Percentiles rank a stretch among this genome's conserved stretches.
These are phyloP conservation scores for Colletotrichum sidae DNA, from an alignment of 2,329 filamentous ascomycete species.

Conservation along the genomic window DNA sequence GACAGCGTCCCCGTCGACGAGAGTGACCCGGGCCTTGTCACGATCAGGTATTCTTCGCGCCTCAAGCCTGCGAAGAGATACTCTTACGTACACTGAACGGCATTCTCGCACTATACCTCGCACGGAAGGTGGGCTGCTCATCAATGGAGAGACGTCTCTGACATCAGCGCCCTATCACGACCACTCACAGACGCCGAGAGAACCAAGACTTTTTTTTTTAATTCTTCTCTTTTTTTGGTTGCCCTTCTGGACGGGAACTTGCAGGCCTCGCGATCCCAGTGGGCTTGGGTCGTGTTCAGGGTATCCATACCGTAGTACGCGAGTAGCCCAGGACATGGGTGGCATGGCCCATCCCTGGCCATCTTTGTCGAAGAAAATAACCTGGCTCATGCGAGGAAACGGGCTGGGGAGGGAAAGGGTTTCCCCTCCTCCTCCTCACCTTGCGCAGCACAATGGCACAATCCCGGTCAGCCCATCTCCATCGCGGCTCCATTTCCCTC, in stretches of 20 bases:
- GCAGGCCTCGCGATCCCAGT: slow-evolving; percentile 33
- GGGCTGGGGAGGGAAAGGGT: not conserved
- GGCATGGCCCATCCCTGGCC: not conserved
- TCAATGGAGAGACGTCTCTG: slow-evolving; percentile 29
- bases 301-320: no score
- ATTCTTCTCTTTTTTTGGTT: no score
- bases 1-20: not conserved
- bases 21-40: slow-evolving; percentile 18
- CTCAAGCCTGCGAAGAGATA: slow-evolving; percentile 20
- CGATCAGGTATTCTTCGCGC: slow-evolving; percentile 18
- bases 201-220: no score
- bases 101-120: slow-evolving; percentile 8
- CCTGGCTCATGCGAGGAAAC: slow-evolving; percentile 11
- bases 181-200: slow-evolving; percentile 8
- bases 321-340: not conserved
- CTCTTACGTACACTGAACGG: slow-evolving; percentile 31
- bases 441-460: no score
- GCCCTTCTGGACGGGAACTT: slow-evolving; percentile 28
- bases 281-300: slow-evolving; percentile 32
- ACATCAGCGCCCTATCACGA: slow-evolving; percentile 32
- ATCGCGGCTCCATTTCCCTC: slow-evolving; percentile 16
- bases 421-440: no score
- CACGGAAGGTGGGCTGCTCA: slow-evolving; percentile 27
- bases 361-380: no score
- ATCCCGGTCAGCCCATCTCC: slow-evolving; percentile 20